Evolutionary conservation across 805 yeast species (phyloP), one percentile per base, ranked within the genome.

Genomic region (Kodamaea restingae): DNA sequence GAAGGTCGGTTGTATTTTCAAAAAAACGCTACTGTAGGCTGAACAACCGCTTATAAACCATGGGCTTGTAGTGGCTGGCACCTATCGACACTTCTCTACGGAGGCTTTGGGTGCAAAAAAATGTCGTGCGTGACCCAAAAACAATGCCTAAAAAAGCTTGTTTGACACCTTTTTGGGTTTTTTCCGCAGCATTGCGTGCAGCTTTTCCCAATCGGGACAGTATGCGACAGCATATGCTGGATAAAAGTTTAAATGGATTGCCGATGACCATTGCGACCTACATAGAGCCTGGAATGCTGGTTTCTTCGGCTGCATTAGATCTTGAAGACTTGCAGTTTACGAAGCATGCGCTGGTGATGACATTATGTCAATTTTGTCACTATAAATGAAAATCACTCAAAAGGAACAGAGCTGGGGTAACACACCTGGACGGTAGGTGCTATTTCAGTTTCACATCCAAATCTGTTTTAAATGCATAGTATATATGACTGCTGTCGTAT

Each of bases 151-250:
- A 30, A 17, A 3, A 21, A 12, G 20, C 8, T 7, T 14, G 9
- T 7, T 7, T 30, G 4, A n/a, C 32, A 30, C 5, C 31, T 12
- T 10, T 14, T 6, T 7, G 31, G 18, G 7, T 15, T 6, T 30
- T 30, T 30, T 30, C 17, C 15, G 32, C 32, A 30, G 21, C 32
- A 17, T 4, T 30, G 32, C 32, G 32, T 7, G 32, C 32, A 30
- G 21, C 32, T 5, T 30, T 30, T 30, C 32, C 32, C 15, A 17
- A 30, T 30, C n/a, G 20, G 32, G 32, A 15, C 21, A 8, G n/a
- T 8, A 8, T 5, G 10, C 21, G n/a, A 3, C 6, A 11, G 9
- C 15, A 5, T 15, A 10, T 17, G 32, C 32, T 30, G 32, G 32
- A 12, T n/a, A 9, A 30, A 17, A 8, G 7, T 30, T 4, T 11